These are phyloP conservation scores for Verticillium longisporum DNA, from an alignment of 2,329 filamentous ascomycete genomes.

Conservation along the genomic window DNA sequence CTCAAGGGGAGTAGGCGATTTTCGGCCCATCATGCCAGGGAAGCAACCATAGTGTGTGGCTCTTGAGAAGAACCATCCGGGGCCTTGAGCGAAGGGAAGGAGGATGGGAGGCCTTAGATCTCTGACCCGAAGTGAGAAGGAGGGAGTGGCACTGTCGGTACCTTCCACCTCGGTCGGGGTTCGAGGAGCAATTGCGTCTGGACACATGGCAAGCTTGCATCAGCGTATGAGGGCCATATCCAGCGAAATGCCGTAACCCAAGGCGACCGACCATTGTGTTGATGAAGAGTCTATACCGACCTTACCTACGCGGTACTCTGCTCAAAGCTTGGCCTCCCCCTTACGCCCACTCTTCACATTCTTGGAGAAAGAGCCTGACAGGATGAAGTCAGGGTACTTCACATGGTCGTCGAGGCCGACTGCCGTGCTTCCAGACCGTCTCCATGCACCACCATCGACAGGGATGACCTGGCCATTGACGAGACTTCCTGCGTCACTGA, in stretches of 20 bases:
- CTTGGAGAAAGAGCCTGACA: slow-evolving; percentile 25
- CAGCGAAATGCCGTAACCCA: background rate
- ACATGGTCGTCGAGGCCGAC: slow-evolving; percentile 41
- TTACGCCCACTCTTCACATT: slow-evolving; percentile 26
- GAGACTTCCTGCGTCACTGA: slow-evolving; percentile 79
- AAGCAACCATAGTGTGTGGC: background rate
- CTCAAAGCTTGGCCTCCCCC: slow-evolving; percentile 30
- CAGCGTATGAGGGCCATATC: too few relatives aligned
- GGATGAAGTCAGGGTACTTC: slow-evolving; percentile 45
- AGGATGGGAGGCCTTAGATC: too few relatives aligned
- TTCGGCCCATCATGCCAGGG: background rate
- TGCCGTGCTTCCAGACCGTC: slow-evolving; percentile 36
- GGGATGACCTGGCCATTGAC: slow-evolving; percentile 79
- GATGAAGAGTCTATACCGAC: background rate
- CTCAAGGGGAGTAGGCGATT: background rate
- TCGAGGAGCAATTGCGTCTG: too few relatives aligned
- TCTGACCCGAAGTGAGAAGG: too few relatives aligned
- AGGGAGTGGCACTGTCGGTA: too few relatives aligned
- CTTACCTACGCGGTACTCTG: background rate
- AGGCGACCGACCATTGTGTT: background rate
- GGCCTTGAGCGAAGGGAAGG: too few relatives aligned
- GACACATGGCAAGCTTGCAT: too few relatives aligned
- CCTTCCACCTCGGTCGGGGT: too few relatives aligned
- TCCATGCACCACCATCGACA: slow-evolving; percentile 58
- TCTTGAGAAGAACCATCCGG: background rate